phyloP scores from a whole-genome alignment of 345 rosid genomes.

The Boechera divaricarpa region DNA sequence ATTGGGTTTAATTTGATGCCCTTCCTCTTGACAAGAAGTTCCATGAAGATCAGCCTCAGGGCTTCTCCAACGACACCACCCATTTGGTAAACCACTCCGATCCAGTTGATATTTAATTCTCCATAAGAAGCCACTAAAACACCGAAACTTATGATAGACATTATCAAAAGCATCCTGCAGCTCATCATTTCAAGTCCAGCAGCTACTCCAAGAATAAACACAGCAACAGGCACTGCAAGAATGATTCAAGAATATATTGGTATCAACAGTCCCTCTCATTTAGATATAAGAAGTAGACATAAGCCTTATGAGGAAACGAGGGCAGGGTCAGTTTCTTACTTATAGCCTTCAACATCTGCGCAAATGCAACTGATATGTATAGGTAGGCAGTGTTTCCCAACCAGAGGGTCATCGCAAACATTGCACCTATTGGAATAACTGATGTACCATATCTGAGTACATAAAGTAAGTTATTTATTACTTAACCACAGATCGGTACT shows the following conservation, averaged over 20 bases:
- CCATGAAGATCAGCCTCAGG: slow-evolving; percentile 87
- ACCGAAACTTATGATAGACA: slow-evolving; percentile 94
- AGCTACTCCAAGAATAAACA: slow-evolving; percentile 89
- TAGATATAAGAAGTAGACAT: background rate
- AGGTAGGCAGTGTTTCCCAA: slow-evolving; percentile 97
- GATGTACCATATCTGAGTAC: slow-evolving; percentile 74
- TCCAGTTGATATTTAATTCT: slow-evolving; percentile 90
- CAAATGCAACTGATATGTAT: slow-evolving; percentile 94
- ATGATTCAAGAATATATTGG: slow-evolving; percentile 37
- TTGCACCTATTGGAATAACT: slow-evolving; percentile 94
- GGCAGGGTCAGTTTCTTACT: slow-evolving; percentile 62
- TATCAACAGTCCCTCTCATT: background rate
- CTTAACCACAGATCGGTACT: too few species aligned
- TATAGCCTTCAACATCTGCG: slow-evolving; percentile 96
- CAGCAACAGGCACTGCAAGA: slow-evolving; percentile 98
- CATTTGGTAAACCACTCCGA: slow-evolving; percentile 99
- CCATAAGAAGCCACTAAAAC: slow-evolving; percentile 97
- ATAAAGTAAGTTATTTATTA: slow-evolving; percentile 23
- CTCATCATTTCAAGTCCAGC: slow-evolving; percentile 97
- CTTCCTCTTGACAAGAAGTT: slow-evolving; percentile 90
- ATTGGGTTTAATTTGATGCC: slow-evolving; percentile 91
- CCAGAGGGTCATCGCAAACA: slow-evolving; percentile 99
- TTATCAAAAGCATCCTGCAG: slow-evolving; percentile 91
- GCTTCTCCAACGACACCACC: slow-evolving; percentile 99
- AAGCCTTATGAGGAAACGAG: background rate